phyloP scores from a whole-genome alignment of 2,329 filamentous ascomycete species.

The Clarireedia monteithiana region DNA sequence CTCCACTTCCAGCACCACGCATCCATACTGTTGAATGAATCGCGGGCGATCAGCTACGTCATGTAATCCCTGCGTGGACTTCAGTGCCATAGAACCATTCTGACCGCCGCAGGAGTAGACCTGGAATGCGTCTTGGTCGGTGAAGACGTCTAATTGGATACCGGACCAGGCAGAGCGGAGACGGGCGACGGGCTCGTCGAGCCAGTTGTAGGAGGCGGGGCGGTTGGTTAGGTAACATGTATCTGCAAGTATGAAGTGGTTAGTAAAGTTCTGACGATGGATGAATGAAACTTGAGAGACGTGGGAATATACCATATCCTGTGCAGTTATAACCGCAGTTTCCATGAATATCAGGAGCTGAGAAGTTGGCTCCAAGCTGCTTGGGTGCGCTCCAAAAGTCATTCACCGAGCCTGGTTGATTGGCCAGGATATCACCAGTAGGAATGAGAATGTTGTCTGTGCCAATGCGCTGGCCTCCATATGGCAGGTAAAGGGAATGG shows the following conservation, averaged over 20 bases:
- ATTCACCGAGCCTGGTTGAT: slow-evolving; percentile 59
- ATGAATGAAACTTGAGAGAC: neutral
- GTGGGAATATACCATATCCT: slow-evolving; percentile 61
- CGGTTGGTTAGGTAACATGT: slow-evolving; percentile 66
- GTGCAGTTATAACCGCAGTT: slow-evolving; percentile 79
- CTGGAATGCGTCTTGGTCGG: slow-evolving; percentile 82
- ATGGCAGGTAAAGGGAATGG: slow-evolving; percentile 66
- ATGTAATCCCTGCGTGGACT: slow-evolving; percentile 59
- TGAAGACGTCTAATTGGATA: slow-evolving; percentile 73
- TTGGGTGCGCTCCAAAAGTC: slow-evolving; percentile 80
- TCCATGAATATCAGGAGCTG: slow-evolving; percentile 51
- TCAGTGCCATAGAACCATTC: slow-evolving; percentile 62
- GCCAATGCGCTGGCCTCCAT: slow-evolving; percentile 60
- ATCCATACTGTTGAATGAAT: slow-evolving; percentile 68
- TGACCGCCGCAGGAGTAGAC: slow-evolving; percentile 76
- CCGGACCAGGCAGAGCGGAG: slow-evolving; percentile 70
- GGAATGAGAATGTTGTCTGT: slow-evolving; percentile 68
- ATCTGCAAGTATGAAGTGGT: slow-evolving; percentile 39
- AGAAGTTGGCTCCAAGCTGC: slow-evolving; percentile 64
- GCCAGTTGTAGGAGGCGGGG: slow-evolving; percentile 55
- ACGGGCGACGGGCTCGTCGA: slow-evolving; percentile 51
- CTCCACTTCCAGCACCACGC: slow-evolving; percentile 84
- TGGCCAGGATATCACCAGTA: slow-evolving; percentile 66
- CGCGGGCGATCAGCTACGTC: slow-evolving; percentile 47
- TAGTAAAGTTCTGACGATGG: slow-evolving; percentile 38